A percentile compares a stretch with the other conserved stretches of the same genome.
Conservation (phyloP, 371 early-diverging fungal species). For the Mortierella sp. region DNA sequence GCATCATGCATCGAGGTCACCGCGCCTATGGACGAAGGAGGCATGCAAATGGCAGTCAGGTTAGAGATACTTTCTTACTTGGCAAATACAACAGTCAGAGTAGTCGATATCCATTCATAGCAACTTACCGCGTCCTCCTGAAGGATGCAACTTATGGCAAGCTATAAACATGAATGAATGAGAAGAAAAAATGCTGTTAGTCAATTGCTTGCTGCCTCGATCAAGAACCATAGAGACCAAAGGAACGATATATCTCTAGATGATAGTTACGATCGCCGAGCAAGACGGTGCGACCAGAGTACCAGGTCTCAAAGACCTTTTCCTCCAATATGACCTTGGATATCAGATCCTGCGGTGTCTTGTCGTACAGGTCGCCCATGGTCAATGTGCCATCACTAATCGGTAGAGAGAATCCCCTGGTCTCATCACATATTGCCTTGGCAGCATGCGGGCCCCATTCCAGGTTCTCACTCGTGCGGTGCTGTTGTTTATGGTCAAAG, state of each 20-base stretch:
- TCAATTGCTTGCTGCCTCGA: not conserved
- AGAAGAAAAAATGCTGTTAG: not conserved
- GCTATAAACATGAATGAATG: not conserved
- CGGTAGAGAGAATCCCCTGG: not conserved
- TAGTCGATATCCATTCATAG: not conserved
- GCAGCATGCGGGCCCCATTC: not conserved
- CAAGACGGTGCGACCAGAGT: not conserved
- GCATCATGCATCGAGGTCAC: constrained; percentile 17
- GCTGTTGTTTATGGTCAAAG: not conserved
- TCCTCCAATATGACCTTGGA: not conserved
- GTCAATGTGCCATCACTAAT: not conserved
- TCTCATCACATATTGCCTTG: not conserved
- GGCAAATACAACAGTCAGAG: not conserved
- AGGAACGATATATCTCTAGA: not conserved
- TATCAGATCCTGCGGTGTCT: not conserved
- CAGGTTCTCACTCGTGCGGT: not conserved
- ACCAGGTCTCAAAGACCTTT: constrained; percentile 8
- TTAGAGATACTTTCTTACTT: too few species aligned
- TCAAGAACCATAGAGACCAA: not conserved
- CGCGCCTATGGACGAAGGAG: not conserved
- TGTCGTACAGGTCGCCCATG: not conserved
- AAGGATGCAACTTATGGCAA: not conserved
- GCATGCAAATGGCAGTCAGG: not conserved
- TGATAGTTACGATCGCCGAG: not conserved
- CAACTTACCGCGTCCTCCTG: not conserved